These are phyloP conservation scores for Fusarium austroafricanum DNA, from an alignment of 2,329 filamentous ascomycete genomes.

Conservation along the genomic window DNA sequence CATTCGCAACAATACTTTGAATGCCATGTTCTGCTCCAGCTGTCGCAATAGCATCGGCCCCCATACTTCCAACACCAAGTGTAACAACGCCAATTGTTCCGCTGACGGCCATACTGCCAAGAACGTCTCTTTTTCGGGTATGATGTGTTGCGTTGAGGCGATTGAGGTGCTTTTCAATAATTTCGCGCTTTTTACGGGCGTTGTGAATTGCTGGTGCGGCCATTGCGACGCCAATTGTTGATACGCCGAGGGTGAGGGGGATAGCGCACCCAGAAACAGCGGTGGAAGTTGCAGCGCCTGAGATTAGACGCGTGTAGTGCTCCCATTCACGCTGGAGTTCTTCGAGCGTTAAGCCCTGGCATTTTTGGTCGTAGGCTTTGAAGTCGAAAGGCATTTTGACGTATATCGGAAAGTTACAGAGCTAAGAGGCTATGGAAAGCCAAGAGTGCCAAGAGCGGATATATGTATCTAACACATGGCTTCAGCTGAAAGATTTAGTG, in stretches of 20 bases:
- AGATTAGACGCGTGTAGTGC: slow-evolving; percentile 56
- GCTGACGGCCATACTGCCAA: slow-evolving; percentile 54
- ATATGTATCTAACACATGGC: neutral
- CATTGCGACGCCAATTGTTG: slow-evolving; percentile 53
- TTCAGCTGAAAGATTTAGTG: neutral
- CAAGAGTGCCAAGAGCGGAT: slow-evolving; percentile 7
- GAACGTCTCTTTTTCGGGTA: slow-evolving; percentile 55
- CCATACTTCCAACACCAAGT: slow-evolving; percentile 51
- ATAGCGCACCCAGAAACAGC: slow-evolving; percentile 54
- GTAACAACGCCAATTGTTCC: slow-evolving; percentile 53
- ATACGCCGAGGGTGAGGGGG: slow-evolving; percentile 54
- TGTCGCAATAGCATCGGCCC: slow-evolving; percentile 51
- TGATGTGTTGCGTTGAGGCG: slow-evolving; percentile 50
- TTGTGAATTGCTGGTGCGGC: slow-evolving; percentile 56
- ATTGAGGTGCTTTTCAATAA: slow-evolving; percentile 54
- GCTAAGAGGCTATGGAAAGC: accelerated
- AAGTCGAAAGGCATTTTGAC: slow-evolving; percentile 55
- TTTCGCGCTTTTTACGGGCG: slow-evolving; percentile 56
- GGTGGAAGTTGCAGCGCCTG: slow-evolving; percentile 55
- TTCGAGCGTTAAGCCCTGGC: slow-evolving; percentile 51
- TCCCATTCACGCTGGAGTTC: slow-evolving; percentile 57
- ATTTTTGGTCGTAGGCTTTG: slow-evolving; percentile 54
- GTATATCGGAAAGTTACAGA: accelerated
- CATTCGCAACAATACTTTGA: slow-evolving; percentile 45
- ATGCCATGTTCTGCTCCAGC: slow-evolving; percentile 53